These are phyloP conservation scores for Brasenia schreberi DNA, from an alignment of 164 flowering plant species.

Conservation along the genomic window DNA sequence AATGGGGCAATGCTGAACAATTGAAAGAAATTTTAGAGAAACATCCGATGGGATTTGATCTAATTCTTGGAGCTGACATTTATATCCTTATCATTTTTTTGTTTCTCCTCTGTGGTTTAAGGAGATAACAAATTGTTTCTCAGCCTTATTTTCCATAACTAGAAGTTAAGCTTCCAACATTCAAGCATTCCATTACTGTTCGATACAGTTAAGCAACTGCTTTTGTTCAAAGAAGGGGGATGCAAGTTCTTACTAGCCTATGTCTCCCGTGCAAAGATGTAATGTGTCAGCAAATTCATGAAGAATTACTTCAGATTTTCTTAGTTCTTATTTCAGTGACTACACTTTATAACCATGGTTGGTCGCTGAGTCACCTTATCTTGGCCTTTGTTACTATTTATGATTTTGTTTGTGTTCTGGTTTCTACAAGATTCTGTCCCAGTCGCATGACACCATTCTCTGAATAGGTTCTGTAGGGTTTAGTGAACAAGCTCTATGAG, in stretches of 20 bases:
- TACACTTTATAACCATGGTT: too few species aligned
- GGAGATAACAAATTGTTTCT: background rate
- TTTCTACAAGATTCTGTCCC: too few species aligned
- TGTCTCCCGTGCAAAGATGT: slow-evolving; percentile 74
- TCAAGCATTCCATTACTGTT: slow-evolving; percentile 67
- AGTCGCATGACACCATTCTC: too few species aligned
- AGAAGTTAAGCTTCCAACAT: slow-evolving; percentile 70
- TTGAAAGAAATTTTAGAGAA: slow-evolving; percentile 32
- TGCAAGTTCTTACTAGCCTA: slow-evolving; percentile 78
- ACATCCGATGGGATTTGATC: slow-evolving; percentile 63
- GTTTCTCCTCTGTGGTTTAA: background rate
- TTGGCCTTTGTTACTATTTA: too few species aligned
- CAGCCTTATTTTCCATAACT: background rate
- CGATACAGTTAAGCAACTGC: slow-evolving; percentile 54
- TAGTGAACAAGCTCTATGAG: too few species aligned
- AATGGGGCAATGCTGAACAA: slow-evolving; percentile 78
- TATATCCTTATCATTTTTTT: too few species aligned
- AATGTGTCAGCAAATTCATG: too few species aligned
- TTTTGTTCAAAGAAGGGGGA: slow-evolving; percentile 22
- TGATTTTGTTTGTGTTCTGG: too few species aligned
- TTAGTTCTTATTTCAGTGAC: too few species aligned
- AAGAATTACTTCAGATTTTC: too few species aligned
- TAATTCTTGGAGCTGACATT: slow-evolving; percentile 95
- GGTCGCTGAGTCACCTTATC: too few species aligned
- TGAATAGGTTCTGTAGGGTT: too few species aligned